These are phyloP conservation scores for Collybia nuda DNA, from an alignment of 768 basidiomycete species.

Conservation along the genomic window DNA sequence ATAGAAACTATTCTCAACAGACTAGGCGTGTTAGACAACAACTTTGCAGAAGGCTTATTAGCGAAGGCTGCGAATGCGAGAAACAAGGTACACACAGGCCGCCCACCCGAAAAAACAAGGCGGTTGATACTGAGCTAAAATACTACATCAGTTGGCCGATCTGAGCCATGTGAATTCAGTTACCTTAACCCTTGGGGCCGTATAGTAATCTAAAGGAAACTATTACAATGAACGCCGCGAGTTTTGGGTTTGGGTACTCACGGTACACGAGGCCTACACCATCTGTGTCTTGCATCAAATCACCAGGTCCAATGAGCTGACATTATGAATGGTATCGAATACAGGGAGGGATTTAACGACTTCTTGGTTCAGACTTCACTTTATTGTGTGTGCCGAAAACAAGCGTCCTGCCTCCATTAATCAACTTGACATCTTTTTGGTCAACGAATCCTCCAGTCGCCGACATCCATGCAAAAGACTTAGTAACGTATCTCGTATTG, in stretches of 20 bases:
- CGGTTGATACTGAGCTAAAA: constrained; percentile 44
- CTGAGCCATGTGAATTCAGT: background rate
- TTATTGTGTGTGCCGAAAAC: constrained; percentile 43
- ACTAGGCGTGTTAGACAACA: no score
- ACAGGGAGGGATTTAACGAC: background rate
- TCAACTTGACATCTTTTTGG: constrained; percentile 39
- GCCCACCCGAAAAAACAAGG: constrained; percentile 47
- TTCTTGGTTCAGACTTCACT: constrained; percentile 22
- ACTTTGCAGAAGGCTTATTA: no score
- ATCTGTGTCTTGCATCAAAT: constrained; percentile 42
- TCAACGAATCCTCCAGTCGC: constrained; percentile 47
- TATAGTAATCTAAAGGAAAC: constrained; percentile 44
- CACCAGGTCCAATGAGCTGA: constrained; percentile 55
- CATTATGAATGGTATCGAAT: no score
- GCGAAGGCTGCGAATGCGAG: no score
- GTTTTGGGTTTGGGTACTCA: constrained; percentile 21
- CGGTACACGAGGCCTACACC: constrained; percentile 47
- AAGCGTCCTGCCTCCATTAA: constrained; percentile 51
- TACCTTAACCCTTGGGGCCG: constrained; percentile 36
- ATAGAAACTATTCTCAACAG: no score
- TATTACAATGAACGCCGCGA: background rate
- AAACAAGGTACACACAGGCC: constrained; percentile 34
- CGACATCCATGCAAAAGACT: constrained; percentile 29
- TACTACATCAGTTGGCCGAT: background rate
- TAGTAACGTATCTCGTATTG: background rate